These are phyloP conservation scores for Paecilomyces formosus DNA, from an alignment of 2,329 filamentous ascomycete genomes.

Conservation along the genomic window DNA sequence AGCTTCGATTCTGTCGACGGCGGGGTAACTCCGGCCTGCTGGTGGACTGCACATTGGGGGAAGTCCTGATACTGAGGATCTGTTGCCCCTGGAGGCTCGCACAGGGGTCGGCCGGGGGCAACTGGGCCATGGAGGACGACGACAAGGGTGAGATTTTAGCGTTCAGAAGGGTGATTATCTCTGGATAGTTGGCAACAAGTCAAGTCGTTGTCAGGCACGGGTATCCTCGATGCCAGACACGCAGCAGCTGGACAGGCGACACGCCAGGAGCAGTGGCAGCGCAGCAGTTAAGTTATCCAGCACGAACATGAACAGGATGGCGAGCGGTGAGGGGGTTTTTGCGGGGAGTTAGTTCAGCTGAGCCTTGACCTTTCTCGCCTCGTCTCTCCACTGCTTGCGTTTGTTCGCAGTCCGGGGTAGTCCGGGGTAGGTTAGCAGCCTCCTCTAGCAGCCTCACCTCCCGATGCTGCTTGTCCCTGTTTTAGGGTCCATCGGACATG, in stretches of 20 bases:
- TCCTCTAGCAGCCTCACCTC: not conserved
- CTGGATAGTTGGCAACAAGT: too few relatives aligned
- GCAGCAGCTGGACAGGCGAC: not conserved
- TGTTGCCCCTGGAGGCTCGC: not conserved
- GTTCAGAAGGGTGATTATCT: not conserved
- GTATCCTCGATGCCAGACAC: not conserved
- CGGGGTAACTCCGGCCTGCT: not conserved
- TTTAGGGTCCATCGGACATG: not conserved
- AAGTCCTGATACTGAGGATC: not conserved
- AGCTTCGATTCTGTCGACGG: conserved; percentile 38
- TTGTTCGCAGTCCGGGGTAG: not conserved
- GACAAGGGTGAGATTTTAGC: not conserved
- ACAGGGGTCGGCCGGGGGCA: not conserved
- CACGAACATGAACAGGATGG: not conserved
- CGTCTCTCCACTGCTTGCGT: not conserved
- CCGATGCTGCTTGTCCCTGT: not conserved
- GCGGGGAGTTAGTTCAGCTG: not conserved
- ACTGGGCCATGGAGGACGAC: not conserved
- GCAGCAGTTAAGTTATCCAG: not conserved
- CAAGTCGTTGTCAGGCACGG: not conserved
- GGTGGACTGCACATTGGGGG: not conserved
- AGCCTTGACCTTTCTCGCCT: not conserved
- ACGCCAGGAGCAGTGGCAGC: not conserved
- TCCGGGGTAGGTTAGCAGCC: not conserved
- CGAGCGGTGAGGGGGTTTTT: not conserved